Conservation (phyloP, 2,329 filamentous ascomycete species). For the Zasmidium cellare region DNA sequence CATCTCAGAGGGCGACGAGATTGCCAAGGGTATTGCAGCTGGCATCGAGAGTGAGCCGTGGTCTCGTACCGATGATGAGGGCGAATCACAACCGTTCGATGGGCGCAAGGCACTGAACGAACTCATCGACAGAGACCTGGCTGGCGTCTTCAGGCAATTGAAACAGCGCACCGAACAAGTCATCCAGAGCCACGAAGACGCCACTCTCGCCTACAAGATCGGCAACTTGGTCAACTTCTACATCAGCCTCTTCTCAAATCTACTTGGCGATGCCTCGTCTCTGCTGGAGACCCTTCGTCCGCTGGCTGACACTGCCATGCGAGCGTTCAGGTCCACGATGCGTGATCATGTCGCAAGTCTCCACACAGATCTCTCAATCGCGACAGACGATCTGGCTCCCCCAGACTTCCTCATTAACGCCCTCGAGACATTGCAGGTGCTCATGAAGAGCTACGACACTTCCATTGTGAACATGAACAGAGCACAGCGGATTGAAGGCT, state of each 20-base stretch:
- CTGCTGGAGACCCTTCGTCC: slow-evolving; percentile 68
- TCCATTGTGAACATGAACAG: slow-evolving; percentile 61
- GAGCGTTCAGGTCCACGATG: slow-evolving; percentile 79
- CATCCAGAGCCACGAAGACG: slow-evolving; percentile 88
- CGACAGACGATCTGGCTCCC: slow-evolving; percentile 71
- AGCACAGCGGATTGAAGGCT: slow-evolving; percentile 63
- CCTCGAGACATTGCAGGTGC: slow-evolving; percentile 71
- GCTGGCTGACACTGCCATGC: slow-evolving; percentile 74
- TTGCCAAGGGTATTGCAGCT: slow-evolving; percentile 76
- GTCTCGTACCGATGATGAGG: slow-evolving; percentile 58
- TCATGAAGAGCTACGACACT: slow-evolving; percentile 85
- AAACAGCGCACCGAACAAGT: slow-evolving; percentile 88
- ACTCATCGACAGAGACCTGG: slow-evolving; percentile 81
- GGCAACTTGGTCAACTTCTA: slow-evolving; percentile 91
- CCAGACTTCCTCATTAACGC: slow-evolving; percentile 81
- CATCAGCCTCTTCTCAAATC: slow-evolving; percentile 75
- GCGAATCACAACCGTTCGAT: slow-evolving; percentile 64
- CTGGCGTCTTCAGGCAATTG: slow-evolving; percentile 78
- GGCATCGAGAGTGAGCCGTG: slow-evolving; percentile 83
- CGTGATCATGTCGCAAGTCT: slow-evolving; percentile 75
- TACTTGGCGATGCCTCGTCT: slow-evolving; percentile 69
- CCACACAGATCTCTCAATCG: slow-evolving; percentile 69
- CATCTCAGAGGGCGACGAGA: slow-evolving; percentile 84
- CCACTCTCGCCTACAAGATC: slow-evolving; percentile 83
- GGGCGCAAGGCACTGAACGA: slow-evolving; percentile 78